Base-by-base conservation (phyloP, 1,284 basidiomycete genomes). In the Leccinum subrobustum region DNA sequence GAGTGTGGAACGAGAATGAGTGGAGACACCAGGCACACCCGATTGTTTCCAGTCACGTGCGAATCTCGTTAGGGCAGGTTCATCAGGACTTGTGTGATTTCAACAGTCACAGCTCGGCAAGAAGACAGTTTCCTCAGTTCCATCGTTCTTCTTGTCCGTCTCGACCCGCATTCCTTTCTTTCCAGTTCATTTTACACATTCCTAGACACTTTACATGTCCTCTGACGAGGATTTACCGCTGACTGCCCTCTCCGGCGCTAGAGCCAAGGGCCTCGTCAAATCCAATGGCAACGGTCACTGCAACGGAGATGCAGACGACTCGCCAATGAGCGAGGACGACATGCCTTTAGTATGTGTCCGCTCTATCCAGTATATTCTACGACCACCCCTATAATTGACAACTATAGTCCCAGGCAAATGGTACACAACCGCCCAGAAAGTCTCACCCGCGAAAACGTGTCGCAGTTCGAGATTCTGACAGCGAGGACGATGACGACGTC, bases 401-500 rank as follows among this genome's bases (percentile, higher is more conserved):
- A 35, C 57, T 51, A 33, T 33, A 81, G 77, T 82, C 80, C 14
- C 79, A 84, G 75, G 73, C 78, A 55, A 75, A 73, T 27, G 57
- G 61, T 51, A 29, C 72, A 51, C 77, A 77, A 67, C 73, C 76
- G 66, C 82, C 78, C 65, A 67, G 70, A 14, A 83, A 81, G 67
- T 81, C 82, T 47, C 79, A 82, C 64, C 69, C 78, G 31, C 80
- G 65, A 63, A 91, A 90, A 75, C 84, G 87, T 69, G 87, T 86
- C 77, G 83, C 82, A 67, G 71, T 77, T 59, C 77, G 76, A 18
- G 81, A 82, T 14, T 79, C 73, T 62, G 81, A 83, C 47, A 88
- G 85, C 67, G 88, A 89, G n/a, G 88, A 88, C 67, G 88, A 88
- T n/a, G 87, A 89, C 65, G 88, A 91, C 63, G 78, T 77, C 27